Base-by-base conservation (phyloP, 306 rosid species). In the Mucuna pruriens region DNA sequence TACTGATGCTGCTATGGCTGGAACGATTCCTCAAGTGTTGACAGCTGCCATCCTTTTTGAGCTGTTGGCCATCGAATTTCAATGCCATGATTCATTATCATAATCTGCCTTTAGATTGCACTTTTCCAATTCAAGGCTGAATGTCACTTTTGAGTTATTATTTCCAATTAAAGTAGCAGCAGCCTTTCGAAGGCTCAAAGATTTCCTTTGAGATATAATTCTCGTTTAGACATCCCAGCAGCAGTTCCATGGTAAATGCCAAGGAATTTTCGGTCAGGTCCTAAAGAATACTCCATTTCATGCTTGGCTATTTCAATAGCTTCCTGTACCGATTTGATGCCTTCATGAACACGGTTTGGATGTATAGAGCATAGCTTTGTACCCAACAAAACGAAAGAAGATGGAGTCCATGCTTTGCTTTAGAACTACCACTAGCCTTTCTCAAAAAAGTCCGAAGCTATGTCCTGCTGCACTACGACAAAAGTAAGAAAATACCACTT, bases 401-500 rank as follows among this genome's bases (percentile, higher is more conserved):
- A 55, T 87, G 93, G 17, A 89, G 88, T 61, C 29, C 76, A 76
- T 85, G 79, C 73, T 86, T 84, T 78, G 87, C 84, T 85, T 91
- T 94, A 6, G 94, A 94, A 83, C 82, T 80, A 81, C 97, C 94
- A 20, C 90, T 85, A 55, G 86, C 93, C 71, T 92, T 94, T 73
- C 71, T 86, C 85, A n/a, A 94, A 82, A 77, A 94, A 89, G 86
- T 87, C 91, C 82, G 90, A 58, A 34, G 98, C 97, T 22, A 74
- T 86, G 80, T 62, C 94, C 97, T 34, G 90, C 91, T 2, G 97
- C 97, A 77, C 86, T 87, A 73, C 87, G 90, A 83, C 97, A 94
- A 71, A 94, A 76, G 98, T 93, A 49, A 94, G 98, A 77, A 87
- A 80, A 88, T 91, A 92, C 94, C 97, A 92, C 77, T 89, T 88